Conservation (phyloP, 2,329 filamentous ascomycete genomes). For the Cryphonectria radicalis region DNA sequence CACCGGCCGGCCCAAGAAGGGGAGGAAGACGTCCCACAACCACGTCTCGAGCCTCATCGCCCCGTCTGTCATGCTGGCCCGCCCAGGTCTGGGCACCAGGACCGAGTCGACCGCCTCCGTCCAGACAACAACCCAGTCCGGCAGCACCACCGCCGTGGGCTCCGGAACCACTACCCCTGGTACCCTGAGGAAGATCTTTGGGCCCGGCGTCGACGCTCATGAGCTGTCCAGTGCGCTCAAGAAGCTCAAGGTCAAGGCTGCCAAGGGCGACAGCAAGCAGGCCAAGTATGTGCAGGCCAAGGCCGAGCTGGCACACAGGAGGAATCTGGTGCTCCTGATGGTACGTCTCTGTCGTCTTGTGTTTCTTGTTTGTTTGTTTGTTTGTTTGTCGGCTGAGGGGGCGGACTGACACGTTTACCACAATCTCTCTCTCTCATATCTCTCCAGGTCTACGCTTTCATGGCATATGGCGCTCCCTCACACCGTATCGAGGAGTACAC, state of each 20-base stretch:
- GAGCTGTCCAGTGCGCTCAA: slow-evolving; percentile 25
- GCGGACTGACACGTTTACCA: too few species aligned
- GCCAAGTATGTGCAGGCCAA: slow-evolving; percentile 28
- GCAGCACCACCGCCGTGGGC: slow-evolving; percentile 4
- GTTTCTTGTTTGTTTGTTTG: too few species aligned
- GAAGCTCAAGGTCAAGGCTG: slow-evolving; percentile 22
- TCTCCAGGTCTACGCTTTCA: slow-evolving; percentile 28
- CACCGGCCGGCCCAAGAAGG: slow-evolving; percentile 15
- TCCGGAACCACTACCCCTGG: slow-evolving; percentile 19
- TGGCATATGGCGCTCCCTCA: slow-evolving; percentile 27
- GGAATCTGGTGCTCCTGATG: slow-evolving; percentile 28
- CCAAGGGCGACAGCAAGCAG: slow-evolving; percentile 21
- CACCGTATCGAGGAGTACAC: slow-evolving; percentile 31
- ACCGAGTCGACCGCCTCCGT: slow-evolving; percentile 10
- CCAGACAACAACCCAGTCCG: not conserved
- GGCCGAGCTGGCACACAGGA: slow-evolving; percentile 26
- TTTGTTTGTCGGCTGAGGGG: too few species aligned
- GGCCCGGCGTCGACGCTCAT: slow-evolving; percentile 25
- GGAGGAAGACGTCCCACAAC: slow-evolving; percentile 13
- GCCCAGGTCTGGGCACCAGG: slow-evolving; percentile 26
- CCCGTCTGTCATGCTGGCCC: slow-evolving; percentile 24
- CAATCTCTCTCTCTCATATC: not conserved
- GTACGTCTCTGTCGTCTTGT: not conserved
- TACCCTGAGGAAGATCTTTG: slow-evolving; percentile 21
- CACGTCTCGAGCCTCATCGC: slow-evolving; percentile 21